Conservation (phyloP, 768 basidiomycete genomes). For the Hygrocybe punicea region DNA sequence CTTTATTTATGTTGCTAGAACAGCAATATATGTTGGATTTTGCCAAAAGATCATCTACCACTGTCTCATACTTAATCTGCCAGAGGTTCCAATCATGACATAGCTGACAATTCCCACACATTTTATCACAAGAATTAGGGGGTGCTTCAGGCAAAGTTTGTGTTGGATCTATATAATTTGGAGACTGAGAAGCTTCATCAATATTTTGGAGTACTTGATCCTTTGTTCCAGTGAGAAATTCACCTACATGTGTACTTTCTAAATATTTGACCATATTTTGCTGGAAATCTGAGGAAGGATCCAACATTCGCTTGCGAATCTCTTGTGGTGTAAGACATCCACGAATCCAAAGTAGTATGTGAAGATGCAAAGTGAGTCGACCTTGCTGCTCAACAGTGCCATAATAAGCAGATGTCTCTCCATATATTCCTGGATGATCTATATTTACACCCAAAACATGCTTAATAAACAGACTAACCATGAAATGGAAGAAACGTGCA, state of each 20-base stretch:
- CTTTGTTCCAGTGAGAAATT: conserved; percentile 27
- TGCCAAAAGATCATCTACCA: conserved; percentile 18
- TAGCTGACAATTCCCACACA: conserved; percentile 32
- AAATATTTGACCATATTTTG: conserved; percentile 26
- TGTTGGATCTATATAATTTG: conserved; percentile 19
- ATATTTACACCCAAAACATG: conserved; percentile 20
- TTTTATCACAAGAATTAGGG: conserved; percentile 22
- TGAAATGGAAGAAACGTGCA: conserved; percentile 28
- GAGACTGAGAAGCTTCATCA: background rate
- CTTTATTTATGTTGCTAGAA: conserved; percentile 20
- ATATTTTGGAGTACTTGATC: conserved; percentile 12
- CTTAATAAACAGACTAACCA: conserved; percentile 22
- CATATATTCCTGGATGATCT: conserved; percentile 26
- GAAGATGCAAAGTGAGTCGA: conserved; percentile 35
- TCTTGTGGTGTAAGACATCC: conserved; percentile 30
- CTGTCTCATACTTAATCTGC: conserved; percentile 11
- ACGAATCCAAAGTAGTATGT: conserved; percentile 38
- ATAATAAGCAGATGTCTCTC: conserved; percentile 30
- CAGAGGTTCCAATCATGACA: conserved; percentile 1
- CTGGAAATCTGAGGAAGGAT: conserved; percentile 23
- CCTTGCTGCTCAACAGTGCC: conserved; percentile 38
- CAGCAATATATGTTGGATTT: conserved; percentile 20
- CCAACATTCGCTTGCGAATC: conserved; percentile 26
- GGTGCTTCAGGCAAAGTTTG: conserved; percentile 22
- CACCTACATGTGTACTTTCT: conserved; percentile 29